These are phyloP conservation scores for Linnemannia elongata DNA, from an alignment of 192 early-diverging fungal genomes.

Conservation along the genomic window DNA sequence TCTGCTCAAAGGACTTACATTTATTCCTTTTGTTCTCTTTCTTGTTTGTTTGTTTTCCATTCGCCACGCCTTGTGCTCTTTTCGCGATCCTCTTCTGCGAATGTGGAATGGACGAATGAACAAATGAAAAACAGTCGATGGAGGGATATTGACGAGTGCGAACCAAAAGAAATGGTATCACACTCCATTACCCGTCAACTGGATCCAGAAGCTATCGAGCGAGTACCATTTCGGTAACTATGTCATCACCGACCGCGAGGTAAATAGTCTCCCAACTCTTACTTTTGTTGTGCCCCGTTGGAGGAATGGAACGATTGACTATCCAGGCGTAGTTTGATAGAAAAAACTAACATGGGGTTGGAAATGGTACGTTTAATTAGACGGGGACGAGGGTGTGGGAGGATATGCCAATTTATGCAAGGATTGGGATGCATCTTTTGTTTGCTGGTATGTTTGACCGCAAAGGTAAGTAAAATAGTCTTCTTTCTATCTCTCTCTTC, in stretches of 20 bases:
- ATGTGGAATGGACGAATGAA: neutral
- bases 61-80: neutral
- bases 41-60: neutral
- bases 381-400: constrained; percentile 60
- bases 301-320: neutral
- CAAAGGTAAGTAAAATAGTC: constrained; percentile 29
- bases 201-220: constrained; percentile 56
- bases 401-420: constrained; percentile 66
- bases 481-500: neutral
- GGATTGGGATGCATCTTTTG: constrained; percentile 67
- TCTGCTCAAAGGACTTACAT: too few relatives aligned
- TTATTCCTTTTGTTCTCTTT: neutral
- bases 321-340: neutral
- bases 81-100: too few relatives aligned
- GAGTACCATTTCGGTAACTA: constrained; percentile 62
- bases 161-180: constrained; percentile 54
- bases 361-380: constrained; percentile 10
- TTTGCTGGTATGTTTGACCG: constrained; percentile 59
- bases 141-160: constrained; percentile 52
- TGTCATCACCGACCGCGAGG: constrained; percentile 54
- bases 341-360: neutral
- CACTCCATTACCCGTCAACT: constrained; percentile 52
- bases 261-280: neutral
- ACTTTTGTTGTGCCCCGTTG: neutral
- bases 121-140: constrained; percentile 29